phyloP scores from a whole-genome alignment of 805 yeast species.

The Metschnikowia cerradonensis region DNA sequence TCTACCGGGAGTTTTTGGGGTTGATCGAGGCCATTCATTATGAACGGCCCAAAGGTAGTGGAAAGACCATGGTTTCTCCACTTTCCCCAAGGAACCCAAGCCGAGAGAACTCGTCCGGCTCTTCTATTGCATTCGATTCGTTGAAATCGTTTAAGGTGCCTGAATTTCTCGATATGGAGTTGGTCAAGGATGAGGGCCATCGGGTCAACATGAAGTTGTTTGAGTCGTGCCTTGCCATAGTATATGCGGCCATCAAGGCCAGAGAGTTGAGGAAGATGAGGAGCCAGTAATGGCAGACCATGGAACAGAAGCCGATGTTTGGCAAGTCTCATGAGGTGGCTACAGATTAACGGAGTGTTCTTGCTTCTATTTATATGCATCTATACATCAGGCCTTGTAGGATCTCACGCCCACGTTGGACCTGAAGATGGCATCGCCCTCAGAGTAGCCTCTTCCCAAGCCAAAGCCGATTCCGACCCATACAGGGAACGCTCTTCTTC shows the following conservation, averaged over 20 bases:
- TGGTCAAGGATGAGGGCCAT: constrained; percentile 7
- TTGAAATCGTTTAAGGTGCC: constrained; percentile 1
- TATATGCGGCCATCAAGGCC: constrained; percentile 9
- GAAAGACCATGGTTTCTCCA: background rate
- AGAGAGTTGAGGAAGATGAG: constrained; percentile 1
- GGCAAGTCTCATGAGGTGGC: background rate
- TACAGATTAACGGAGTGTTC: background rate
- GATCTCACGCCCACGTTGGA: constrained; percentile 71
- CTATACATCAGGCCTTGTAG: constrained; percentile 51
- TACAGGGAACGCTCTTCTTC: constrained; percentile 94
- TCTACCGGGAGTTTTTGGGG: constrained; percentile 1
- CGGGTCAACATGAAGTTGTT: constrained; percentile 11
- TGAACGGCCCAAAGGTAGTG: background rate
- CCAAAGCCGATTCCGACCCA: constrained; percentile 98
- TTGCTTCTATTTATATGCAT: constrained; percentile 3
- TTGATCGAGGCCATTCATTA: constrained; percentile 1
- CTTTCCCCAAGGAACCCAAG: background rate
- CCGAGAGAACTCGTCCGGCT: background rate
- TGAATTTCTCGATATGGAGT: background rate
- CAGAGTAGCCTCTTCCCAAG: constrained; percentile 95
- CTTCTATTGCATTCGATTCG: background rate
- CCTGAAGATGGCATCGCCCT: constrained; percentile 96
- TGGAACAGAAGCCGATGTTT: no score
- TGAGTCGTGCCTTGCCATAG: constrained; percentile 9
- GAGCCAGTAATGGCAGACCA: background rate